Evolutionary conservation across 176 grass and related monocot genomes (phyloP).

Genomic region (Guadua angustifolia): DNA sequence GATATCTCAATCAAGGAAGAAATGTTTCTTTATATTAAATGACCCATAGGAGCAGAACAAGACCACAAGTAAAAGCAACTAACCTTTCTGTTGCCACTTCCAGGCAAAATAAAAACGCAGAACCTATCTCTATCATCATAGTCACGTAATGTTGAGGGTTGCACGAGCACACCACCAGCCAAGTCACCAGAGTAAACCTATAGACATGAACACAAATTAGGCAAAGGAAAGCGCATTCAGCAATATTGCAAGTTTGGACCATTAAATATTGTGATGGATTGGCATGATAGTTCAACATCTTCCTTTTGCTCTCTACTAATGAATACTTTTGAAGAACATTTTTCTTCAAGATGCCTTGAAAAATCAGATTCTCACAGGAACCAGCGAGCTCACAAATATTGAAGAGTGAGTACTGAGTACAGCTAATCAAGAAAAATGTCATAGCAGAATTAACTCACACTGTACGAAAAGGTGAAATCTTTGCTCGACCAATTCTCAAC

Average conservation of each 20-base stretch:
- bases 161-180: constrained; percentile 75
- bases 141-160: constrained; percentile 69
- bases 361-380: constrained; percentile 20
- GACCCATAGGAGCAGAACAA: neutral
- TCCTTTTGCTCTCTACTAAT: neutral
- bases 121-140: constrained; percentile 84
- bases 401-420: constrained; percentile 1
- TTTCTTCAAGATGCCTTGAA: constrained; percentile 5
- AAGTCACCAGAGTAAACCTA: constrained; percentile 78
- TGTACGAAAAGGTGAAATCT: constrained; percentile 86
- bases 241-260: constrained; percentile 16
- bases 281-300: neutral
- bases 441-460: constrained; percentile 61
- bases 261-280: constrained; percentile 19
- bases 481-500: constrained; percentile 88
- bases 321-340: neutral
- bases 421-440: constrained; percentile 32
- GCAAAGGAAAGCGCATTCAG: constrained; percentile 9
- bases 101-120: constrained; percentile 87
- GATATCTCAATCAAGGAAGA: constrained; percentile 32
- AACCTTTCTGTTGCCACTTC: constrained; percentile 84
- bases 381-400: neutral
- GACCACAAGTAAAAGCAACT: constrained; percentile 31
- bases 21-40: constrained; percentile 13
- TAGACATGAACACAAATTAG: constrained; percentile 41